Evolutionary conservation across 306 rosid genomes (phyloP).

Genomic region (Ormosia emarginata): DNA sequence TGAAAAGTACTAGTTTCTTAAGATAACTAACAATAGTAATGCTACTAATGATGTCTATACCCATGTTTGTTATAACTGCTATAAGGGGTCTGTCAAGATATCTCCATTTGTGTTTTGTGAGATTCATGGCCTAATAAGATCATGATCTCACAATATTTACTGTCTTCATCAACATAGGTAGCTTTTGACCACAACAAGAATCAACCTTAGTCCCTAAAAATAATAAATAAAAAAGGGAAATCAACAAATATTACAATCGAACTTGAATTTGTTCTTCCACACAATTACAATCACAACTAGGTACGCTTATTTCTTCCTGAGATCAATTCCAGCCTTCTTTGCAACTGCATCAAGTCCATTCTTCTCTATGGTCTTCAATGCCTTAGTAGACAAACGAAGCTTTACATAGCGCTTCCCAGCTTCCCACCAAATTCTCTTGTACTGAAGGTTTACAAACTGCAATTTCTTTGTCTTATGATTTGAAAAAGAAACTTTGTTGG

Average conservation of each 20-base stretch:
- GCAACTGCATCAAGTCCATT: constrained; percentile 96
- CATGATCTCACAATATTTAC: neutral
- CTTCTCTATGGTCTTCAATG: constrained; percentile 91
- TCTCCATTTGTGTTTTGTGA: neutral
- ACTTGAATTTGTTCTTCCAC: neutral
- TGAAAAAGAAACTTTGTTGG: constrained; percentile 81
- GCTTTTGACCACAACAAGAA: neutral
- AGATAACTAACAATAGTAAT: no score
- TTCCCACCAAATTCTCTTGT: constrained; percentile 97
- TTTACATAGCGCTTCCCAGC: constrained; percentile 91
- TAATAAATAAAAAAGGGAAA: neutral
- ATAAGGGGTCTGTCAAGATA: neutral
- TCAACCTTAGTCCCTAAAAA: neutral
- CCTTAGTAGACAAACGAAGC: constrained; percentile 88
- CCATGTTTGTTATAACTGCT: neutral
- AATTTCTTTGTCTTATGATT: constrained; percentile 82
- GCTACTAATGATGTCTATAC: neutral
- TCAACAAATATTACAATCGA: constrained; percentile 3
- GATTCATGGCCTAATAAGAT: constrained; percentile 12
- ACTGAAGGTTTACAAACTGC: constrained; percentile 94
- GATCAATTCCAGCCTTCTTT: constrained; percentile 94
- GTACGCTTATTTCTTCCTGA: constrained; percentile 54
- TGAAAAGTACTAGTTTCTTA: neutral
- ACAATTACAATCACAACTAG: constrained; percentile 8
- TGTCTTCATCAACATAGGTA: neutral